Conservation (phyloP, 2,329 filamentous ascomycete species). For the Aspergillus sp. region DNA sequence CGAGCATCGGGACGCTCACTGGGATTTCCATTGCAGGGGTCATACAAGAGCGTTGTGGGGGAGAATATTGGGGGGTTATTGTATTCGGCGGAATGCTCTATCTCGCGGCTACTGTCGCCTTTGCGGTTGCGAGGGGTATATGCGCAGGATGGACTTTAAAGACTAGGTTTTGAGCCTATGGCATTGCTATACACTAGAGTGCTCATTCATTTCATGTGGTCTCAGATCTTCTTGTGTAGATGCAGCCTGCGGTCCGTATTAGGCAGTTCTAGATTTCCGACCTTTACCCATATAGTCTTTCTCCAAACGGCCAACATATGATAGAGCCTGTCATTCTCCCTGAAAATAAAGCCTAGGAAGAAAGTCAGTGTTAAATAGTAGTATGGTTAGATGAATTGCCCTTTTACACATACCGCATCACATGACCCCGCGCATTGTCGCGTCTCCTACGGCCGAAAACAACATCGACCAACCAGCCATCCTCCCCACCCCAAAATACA, state of each 20-base stretch:
- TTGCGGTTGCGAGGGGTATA: slow-evolving; percentile 15
- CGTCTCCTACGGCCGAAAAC: slow-evolving; percentile 7
- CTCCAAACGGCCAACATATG: neutral
- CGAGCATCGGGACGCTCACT: slow-evolving; percentile 14
- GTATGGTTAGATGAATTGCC: neutral
- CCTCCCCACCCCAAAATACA: slow-evolving; percentile 19
- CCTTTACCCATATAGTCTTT: too few species aligned
- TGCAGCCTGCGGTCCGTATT: too few species aligned
- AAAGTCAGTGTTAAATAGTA: neutral
- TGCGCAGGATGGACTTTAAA: slow-evolving; percentile 12
- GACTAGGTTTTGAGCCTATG: slow-evolving; percentile 10
- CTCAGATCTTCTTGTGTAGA: too few species aligned
- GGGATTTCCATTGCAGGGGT: slow-evolving; percentile 14
- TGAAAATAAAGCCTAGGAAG: neutral
- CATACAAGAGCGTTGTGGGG: slow-evolving; percentile 4
- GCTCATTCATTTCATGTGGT: too few species aligned
- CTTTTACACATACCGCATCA: slow-evolving; percentile 7
- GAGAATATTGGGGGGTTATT: slow-evolving; percentile 11
- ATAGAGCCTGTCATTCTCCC: neutral
- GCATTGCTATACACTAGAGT: too few species aligned
- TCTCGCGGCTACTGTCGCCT: slow-evolving; percentile 13
- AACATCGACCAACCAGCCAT: slow-evolving; percentile 2
- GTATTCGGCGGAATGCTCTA: slow-evolving; percentile 17
- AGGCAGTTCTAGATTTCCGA: too few species aligned
- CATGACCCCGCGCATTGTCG: slow-evolving; percentile 20